These are phyloP conservation scores for Phoma sp. DNA, from an alignment of 2,329 filamentous ascomycete genomes.

Conservation along the genomic window DNA sequence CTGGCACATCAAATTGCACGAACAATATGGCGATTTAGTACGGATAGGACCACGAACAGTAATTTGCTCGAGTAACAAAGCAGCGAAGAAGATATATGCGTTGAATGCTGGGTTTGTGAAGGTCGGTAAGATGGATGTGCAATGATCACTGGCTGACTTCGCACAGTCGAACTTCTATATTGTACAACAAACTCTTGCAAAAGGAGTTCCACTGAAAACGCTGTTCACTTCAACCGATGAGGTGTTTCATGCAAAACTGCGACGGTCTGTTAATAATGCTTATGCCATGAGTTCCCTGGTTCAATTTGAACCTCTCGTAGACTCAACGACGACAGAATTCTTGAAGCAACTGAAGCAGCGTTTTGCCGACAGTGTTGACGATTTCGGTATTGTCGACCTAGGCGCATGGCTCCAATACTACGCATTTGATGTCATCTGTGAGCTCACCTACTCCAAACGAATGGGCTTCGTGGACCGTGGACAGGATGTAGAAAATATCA, in stretches of 20 bases:
- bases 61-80: slow-evolving; percentile 73
- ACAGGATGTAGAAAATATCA: slow-evolving; percentile 22
- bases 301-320: slow-evolving; percentile 30
- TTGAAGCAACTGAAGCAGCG: slow-evolving; percentile 20
- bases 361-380: slow-evolving; percentile 7
- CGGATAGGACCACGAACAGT: slow-evolving; percentile 82
- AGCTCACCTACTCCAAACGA: slow-evolving; percentile 27
- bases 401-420: slow-evolving; percentile 46
- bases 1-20: slow-evolving; percentile 63
- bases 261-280: slow-evolving; percentile 48
- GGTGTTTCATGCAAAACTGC: slow-evolving; percentile 42
- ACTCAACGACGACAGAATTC: slow-evolving; percentile 31
- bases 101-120: slow-evolving; percentile 20
- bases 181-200: slow-evolving; percentile 32
- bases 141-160: not conserved
- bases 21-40: slow-evolving; percentile 75
- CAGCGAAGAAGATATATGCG: slow-evolving; percentile 28
- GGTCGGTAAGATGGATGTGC: slow-evolving; percentile 18
- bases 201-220: slow-evolving; percentile 23
- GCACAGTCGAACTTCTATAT: slow-evolving; percentile 37
- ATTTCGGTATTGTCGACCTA: slow-evolving; percentile 22
- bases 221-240: slow-evolving; percentile 54
- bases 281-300: slow-evolving; percentile 52
- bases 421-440: slow-evolving; percentile 52
- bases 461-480: slow-evolving; percentile 29